Conservation (phyloP, 352 stramenopile species). For the Thalassiosira mediterranea region DNA sequence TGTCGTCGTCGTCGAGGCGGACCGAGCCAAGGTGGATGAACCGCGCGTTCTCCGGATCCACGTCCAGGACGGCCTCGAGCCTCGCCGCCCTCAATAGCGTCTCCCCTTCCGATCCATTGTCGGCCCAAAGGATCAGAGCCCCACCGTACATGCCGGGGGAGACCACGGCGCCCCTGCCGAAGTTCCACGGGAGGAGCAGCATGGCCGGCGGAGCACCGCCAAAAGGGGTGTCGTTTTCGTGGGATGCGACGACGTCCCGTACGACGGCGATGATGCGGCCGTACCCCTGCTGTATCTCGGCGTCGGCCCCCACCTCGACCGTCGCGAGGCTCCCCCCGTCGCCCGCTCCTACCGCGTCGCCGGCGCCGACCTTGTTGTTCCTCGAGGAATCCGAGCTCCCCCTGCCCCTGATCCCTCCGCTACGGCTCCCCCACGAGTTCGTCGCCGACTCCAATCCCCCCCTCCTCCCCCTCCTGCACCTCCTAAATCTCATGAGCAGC, state of each 20-base stretch:
- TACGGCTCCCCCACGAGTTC: slow-evolving; percentile 14
- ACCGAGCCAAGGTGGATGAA: slow-evolving; percentile 57
- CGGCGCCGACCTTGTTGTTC: not conserved
- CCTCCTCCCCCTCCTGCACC: slow-evolving; percentile 26
- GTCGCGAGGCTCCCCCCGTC: slow-evolving; percentile 49
- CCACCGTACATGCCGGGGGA: slow-evolving; percentile 54
- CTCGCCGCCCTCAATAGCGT: slow-evolving; percentile 51
- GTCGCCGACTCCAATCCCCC: slow-evolving; percentile 7
- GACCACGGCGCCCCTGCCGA: slow-evolving; percentile 49
- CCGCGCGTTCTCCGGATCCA: slow-evolving; percentile 60
- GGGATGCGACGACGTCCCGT: slow-evolving; percentile 29
- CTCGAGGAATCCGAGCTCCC: slow-evolving; percentile 8
- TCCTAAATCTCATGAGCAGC: slow-evolving; percentile 68
- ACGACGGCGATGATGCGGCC: slow-evolving; percentile 70
- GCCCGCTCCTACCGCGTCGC: not conserved
- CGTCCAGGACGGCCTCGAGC: slow-evolving; percentile 62
- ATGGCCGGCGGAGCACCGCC: slow-evolving; percentile 32
- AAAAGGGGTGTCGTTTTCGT: slow-evolving; percentile 8
- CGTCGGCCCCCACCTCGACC: slow-evolving; percentile 59
- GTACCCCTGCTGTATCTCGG: slow-evolving; percentile 76
- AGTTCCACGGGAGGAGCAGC: slow-evolving; percentile 69
- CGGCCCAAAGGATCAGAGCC: slow-evolving; percentile 61
- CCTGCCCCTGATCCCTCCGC: not conserved
- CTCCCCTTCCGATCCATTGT: slow-evolving; percentile 12
- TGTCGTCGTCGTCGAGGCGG: slow-evolving; percentile 35